Base-by-base conservation (phyloP, 2,329 filamentous ascomycete genomes). In the Aureobasidium musti region DNA sequence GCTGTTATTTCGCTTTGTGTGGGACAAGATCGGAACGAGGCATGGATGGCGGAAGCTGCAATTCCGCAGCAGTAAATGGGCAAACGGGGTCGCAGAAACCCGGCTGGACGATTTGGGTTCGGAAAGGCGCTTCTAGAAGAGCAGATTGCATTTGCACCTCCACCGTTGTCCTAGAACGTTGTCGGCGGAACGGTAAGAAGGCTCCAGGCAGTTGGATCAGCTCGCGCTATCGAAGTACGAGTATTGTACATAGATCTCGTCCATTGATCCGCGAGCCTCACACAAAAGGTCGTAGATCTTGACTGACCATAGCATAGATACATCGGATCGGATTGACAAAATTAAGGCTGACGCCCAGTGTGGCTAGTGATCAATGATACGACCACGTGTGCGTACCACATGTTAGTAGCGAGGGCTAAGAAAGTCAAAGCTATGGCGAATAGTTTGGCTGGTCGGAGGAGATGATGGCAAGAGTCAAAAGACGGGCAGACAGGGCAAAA, bases 101-200 rank as follows among this genome's bases (percentile, higher is more conserved):
- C 54, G 39, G 39, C 13, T 14, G 23, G 26, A 59, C 39, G 54
- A 45, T 59, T 59, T 21, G 54, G 39, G 54, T 30, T 43, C 14
- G 19, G 13, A 45, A 19, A 59, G 26, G 23, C 54, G 39, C 30
- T 41, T 21, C 11, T 26, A 41, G 23, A 59, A 59, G 11, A 33
- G 26, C 54, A 59, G 35, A 10, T 35, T n/a, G n/a, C n/a, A n/a
- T n/a, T n/a, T n/a, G n/a, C n/a, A 26, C 54, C 39, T 43, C 35
- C 7, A 41, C 53, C 53, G 53, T 35, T 41, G 35, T 19, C 8
- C 21, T n/a, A 41, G 28, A 26, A 21, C 17, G 37, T 45, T 59
- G 26, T 26, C 54, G 54, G 54, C 37, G 13, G 23, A 59, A 43
- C 54, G 39, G 54, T 21, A n/a, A 21, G 6, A 59, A 59, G 54